Conservation (phyloP, 2,329 filamentous ascomycete genomes). For the Stemphylium beticola region DNA sequence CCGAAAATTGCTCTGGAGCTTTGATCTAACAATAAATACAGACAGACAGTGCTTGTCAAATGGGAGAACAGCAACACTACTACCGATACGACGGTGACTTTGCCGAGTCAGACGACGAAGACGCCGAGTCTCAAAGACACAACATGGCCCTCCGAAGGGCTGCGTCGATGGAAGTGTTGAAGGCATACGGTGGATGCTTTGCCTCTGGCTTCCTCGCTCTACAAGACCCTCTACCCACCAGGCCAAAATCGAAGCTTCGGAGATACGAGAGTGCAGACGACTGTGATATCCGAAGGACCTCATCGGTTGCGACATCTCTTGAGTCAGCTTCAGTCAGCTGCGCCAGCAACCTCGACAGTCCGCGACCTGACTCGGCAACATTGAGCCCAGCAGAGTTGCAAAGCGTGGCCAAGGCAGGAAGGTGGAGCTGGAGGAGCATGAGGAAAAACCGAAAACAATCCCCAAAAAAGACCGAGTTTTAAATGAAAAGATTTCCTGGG, state of each 20-base stretch:
- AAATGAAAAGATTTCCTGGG: neutral
- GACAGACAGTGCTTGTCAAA: conserved; percentile 14
- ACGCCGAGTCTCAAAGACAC: conserved; percentile 21
- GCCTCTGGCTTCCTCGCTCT: conserved; percentile 40
- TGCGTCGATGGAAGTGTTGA: conserved; percentile 38
- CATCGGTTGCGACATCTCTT: conserved; percentile 31
- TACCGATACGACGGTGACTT: conserved; percentile 25
- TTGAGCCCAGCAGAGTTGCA: conserved; percentile 25
- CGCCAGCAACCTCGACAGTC: conserved; percentile 25
- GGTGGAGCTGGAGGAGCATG: conserved; percentile 33
- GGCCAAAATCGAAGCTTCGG: conserved; percentile 24
- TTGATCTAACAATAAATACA: conserved; percentile 9
- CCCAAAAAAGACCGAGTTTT: conserved; percentile 1
- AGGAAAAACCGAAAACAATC: conserved; percentile 25
- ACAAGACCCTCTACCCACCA: conserved; percentile 30
- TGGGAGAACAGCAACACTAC: conserved; percentile 29
- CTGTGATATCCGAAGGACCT: conserved; percentile 31
- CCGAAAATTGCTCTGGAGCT: neutral
- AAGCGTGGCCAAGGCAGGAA: conserved; percentile 19
- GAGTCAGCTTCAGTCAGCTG: conserved; percentile 19
- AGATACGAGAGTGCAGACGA: conserved; percentile 31
- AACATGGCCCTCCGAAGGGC: conserved; percentile 31
- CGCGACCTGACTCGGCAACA: conserved; percentile 43
- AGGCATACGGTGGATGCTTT: conserved; percentile 42
- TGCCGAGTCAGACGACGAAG: conserved; percentile 32